Conservation (phyloP, 257 asterid species). For the Paraleonurus japonicus region DNA sequence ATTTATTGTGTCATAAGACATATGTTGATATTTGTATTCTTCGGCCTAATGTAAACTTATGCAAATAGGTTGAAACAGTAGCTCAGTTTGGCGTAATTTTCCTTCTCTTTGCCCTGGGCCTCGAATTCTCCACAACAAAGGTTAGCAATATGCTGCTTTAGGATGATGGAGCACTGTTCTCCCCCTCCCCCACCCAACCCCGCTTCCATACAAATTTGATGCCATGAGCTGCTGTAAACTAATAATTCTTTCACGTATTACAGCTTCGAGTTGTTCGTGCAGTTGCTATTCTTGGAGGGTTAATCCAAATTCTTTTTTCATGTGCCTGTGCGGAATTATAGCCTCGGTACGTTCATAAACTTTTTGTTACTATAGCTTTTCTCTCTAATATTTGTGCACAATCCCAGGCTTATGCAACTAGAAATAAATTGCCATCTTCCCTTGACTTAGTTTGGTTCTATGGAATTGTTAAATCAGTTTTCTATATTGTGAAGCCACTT, state of each 20-base stretch:
- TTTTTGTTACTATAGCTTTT: constrained; percentile 8
- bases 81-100: constrained; percentile 99
- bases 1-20: background rate
- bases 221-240: constrained; percentile 21
- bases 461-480: background rate
- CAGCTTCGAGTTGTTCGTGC: constrained; percentile 98
- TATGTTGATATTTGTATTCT: background rate
- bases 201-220: constrained; percentile 16
- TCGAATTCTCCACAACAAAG: constrained; percentile 93
- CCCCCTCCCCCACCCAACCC: no score
- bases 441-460: constrained; percentile 3
- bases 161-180: constrained; percentile 5
- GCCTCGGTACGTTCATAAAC: constrained; percentile 62
- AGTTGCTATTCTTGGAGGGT: constrained; percentile 97
- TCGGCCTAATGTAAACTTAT: constrained; percentile 25
- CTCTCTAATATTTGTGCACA: background rate
- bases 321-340: constrained; percentile 92
- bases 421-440: background rate
- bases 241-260: constrained; percentile 23
- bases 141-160: constrained; percentile 40
- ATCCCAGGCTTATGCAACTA: constrained; percentile 11
- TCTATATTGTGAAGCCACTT: background rate
- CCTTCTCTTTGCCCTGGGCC: constrained; percentile 97
- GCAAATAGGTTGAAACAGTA: constrained; percentile 91
- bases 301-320: constrained; percentile 86